A percentile compares a stretch with the other conserved stretches of the same genome.
Conservation (phyloP, 768 basidiomycete genomes). For the Suillus plorans region DNA sequence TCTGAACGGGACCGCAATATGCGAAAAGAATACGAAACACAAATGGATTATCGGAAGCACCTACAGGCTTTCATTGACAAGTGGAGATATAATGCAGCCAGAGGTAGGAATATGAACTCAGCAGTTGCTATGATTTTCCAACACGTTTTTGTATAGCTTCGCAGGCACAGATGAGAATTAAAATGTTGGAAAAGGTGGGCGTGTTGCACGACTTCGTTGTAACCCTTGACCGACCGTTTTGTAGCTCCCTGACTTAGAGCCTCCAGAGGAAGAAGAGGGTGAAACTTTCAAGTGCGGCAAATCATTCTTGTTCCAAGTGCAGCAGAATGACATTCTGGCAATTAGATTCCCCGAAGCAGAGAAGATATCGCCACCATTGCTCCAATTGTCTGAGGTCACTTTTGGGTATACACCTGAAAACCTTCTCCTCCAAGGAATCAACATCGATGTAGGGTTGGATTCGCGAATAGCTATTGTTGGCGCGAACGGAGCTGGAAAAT, state of each 20-base stretch:
- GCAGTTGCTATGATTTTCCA: not conserved
- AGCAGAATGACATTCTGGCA: constrained; percentile 4
- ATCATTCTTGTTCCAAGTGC: not conserved
- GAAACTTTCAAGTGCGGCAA: constrained; percentile 80
- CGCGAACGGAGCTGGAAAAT: constrained; percentile 95
- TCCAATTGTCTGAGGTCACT: constrained; percentile 87
- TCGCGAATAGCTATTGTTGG: constrained; percentile 95
- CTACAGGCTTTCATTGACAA: constrained; percentile 97
- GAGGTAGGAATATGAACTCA: constrained; percentile 47
- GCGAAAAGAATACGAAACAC: constrained; percentile 93
- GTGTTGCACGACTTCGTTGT: not conserved
- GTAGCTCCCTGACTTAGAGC: constrained; percentile 88
- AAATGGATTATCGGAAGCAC: constrained; percentile 93
- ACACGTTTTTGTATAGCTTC: constrained; percentile 51
- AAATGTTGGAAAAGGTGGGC: constrained; percentile 69
- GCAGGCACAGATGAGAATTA: constrained; percentile 82
- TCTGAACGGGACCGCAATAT: constrained; percentile 90
- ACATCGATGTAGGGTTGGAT: constrained; percentile 93
- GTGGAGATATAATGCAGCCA: constrained; percentile 97
- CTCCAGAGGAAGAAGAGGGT: constrained; percentile 89
- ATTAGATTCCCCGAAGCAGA: constrained; percentile 90
- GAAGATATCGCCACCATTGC: constrained; percentile 93
- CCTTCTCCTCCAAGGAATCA: constrained; percentile 71
- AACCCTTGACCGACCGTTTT: not conserved
- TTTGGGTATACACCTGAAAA: constrained; percentile 87